Evolutionary conservation across 768 basidiomycete genomes (phyloP).

Genomic region (Hericium rajendrae): DNA sequence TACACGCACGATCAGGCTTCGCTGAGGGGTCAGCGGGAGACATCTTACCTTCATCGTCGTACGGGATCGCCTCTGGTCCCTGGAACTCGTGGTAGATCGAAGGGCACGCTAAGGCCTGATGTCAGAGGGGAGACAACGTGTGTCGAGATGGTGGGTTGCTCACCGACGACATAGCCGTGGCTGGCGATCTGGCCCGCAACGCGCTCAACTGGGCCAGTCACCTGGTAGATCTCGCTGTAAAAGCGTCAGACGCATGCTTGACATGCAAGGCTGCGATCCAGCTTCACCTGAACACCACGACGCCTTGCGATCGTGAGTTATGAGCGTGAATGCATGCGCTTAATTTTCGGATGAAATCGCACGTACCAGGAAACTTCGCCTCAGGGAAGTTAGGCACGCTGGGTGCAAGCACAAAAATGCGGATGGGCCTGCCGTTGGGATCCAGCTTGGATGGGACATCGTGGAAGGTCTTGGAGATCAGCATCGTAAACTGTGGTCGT

Average conservation of each 20-base stretch:
- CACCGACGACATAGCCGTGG: slow-evolving; percentile 77
- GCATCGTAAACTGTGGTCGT: slow-evolving; percentile 40
- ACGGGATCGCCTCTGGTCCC: slow-evolving; percentile 79
- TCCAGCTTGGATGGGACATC: slow-evolving; percentile 69
- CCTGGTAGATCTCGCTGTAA: slow-evolving; percentile 86
- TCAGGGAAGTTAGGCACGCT: slow-evolving; percentile 73
- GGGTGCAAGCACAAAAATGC: slow-evolving; percentile 80
- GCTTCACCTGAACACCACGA: slow-evolving; percentile 69
- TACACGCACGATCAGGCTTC: slow-evolving; percentile 10
- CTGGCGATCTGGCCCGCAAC: slow-evolving; percentile 84
- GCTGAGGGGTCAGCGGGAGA: neutral
- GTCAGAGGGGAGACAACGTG: neutral
- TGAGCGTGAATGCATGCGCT: neutral
- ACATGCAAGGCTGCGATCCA: neutral
- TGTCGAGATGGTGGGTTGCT: slow-evolving; percentile 15
- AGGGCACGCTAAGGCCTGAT: slow-evolving; percentile 49
- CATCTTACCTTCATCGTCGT: slow-evolving; percentile 67
- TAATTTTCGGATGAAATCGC: neutral
- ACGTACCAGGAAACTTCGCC: slow-evolving; percentile 79
- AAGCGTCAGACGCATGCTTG: neutral
- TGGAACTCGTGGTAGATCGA: slow-evolving; percentile 90
- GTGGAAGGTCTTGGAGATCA: slow-evolving; percentile 69
- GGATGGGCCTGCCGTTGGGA: slow-evolving; percentile 50
- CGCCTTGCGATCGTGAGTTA: slow-evolving; percentile 35
- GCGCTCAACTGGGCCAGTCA: slow-evolving; percentile 94